phyloP scores from a whole-genome alignment of 2,329 filamentous ascomycete species.

The Aspergillus ustus region DNA sequence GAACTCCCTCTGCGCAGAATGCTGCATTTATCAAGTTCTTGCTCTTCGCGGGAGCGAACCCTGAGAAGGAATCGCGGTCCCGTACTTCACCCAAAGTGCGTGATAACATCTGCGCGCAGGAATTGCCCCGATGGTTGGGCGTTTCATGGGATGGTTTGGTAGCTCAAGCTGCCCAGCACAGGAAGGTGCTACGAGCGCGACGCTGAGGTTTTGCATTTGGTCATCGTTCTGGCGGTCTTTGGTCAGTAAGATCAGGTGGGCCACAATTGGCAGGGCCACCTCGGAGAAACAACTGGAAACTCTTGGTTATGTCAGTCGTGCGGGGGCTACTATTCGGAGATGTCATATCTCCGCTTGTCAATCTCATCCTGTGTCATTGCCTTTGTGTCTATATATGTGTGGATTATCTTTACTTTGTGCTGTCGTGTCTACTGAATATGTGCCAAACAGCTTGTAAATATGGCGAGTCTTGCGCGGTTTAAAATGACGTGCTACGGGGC shows the following conservation, averaged over 20 bases:
- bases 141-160: slow-evolving; percentile 12
- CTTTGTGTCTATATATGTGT: background rate
- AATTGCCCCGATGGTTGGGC: slow-evolving; percentile 5
- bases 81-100: background rate
- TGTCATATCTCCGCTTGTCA: background rate
- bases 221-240: no score
- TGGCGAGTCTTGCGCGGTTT: no score
- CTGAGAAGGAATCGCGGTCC: background rate
- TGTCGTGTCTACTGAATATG: slow-evolving; percentile 13
- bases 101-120: background rate
- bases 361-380: background rate
- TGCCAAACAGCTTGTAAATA: no score
- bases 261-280: no score
- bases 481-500: no score
- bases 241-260: no score
- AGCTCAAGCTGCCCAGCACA: background rate
- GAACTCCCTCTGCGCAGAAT: background rate
- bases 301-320: background rate
- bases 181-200: background rate
- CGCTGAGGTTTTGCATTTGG: no score
- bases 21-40: slow-evolving; percentile 13
- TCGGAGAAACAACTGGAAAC: background rate
- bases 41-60: slow-evolving; percentile 1
- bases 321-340: background rate
- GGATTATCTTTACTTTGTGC: slow-evolving; percentile 8